Conservation (phyloP, 805 yeast species). For the Starmerella powellii region DNA sequence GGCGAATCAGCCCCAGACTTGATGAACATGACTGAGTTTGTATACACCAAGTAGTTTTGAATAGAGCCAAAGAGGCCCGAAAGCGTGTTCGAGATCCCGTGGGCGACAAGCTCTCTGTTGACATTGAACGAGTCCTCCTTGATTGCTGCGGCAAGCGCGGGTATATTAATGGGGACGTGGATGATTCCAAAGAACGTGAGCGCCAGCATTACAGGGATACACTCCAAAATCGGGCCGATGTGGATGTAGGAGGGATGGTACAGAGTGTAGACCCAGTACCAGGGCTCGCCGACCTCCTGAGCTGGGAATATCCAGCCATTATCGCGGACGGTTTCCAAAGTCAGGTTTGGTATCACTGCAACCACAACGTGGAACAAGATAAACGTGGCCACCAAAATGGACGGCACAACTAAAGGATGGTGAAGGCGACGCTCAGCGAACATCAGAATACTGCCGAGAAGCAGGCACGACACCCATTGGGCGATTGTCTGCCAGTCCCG, state of each 20-base stretch:
- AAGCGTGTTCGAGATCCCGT: slow-evolving; percentile 77
- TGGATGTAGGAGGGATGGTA: slow-evolving; percentile 63
- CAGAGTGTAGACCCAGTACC: slow-evolving; percentile 74
- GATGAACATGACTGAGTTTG: slow-evolving; percentile 82
- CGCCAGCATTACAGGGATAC: slow-evolving; percentile 89
- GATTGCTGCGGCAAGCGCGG: slow-evolving; percentile 85
- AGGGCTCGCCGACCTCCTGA: slow-evolving; percentile 54
- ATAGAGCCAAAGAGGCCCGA: slow-evolving; percentile 80
- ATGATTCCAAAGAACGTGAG: slow-evolving; percentile 88
- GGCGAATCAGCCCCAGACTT: slow-evolving; percentile 90
- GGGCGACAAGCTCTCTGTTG: slow-evolving; percentile 86
- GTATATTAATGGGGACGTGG: slow-evolving; percentile 96
- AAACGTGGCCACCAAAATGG: slow-evolving; percentile 64
- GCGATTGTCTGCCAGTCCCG: slow-evolving; percentile 38
- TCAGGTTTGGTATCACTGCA: slow-evolving; percentile 51
- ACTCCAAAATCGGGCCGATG: slow-evolving; percentile 54
- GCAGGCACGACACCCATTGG: slow-evolving; percentile 62
- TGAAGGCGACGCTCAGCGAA: slow-evolving; percentile 46
- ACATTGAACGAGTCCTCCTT: slow-evolving; percentile 73
- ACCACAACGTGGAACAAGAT: slow-evolving; percentile 56
- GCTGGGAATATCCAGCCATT: slow-evolving; percentile 76
- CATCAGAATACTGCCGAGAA: slow-evolving; percentile 49
- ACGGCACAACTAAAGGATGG: slow-evolving; percentile 68
- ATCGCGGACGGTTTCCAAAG: slow-evolving; percentile 48
- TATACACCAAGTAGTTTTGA: slow-evolving; percentile 89